Evolutionary conservation across 352 stramenopile genomes (phyloP).

Genomic region (Lagenidium giganteum): DNA sequence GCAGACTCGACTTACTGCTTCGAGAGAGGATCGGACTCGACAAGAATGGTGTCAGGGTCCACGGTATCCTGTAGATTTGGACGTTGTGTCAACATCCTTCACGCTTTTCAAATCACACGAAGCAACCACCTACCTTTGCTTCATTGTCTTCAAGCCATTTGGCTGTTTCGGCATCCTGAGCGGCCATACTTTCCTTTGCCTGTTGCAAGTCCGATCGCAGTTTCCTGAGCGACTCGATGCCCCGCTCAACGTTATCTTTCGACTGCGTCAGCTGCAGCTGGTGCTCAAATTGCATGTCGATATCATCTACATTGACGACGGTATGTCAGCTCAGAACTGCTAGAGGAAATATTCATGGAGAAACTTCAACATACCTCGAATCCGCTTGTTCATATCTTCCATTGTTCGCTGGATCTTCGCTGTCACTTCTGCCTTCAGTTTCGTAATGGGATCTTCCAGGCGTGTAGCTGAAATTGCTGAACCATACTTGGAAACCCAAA

Average conservation of each 20-base stretch:
- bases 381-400: conserved; percentile 73
- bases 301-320: conserved; percentile 34
- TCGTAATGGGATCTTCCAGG: conserved; percentile 37
- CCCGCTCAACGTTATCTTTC: conserved; percentile 65
- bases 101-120: too few relatives aligned
- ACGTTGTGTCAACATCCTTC: background rate
- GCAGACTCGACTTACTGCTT: conserved; percentile 63
- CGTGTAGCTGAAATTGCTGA: conserved; percentile 1
- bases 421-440: conserved; percentile 67
- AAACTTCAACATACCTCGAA: conserved; percentile 34
- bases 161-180: conserved; percentile 54
- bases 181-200: conserved; percentile 41
- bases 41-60: conserved; percentile 73
- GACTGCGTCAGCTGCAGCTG: conserved; percentile 80
- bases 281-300: conserved; percentile 84
- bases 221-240: conserved; percentile 68
- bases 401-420: conserved; percentile 77
- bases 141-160: conserved; percentile 77
- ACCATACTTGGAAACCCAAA: too few relatives aligned
- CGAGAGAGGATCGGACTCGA: conserved; percentile 68
- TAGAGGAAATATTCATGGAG: background rate
- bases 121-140: conserved; percentile 29
- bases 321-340: too few relatives aligned
- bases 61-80: conserved; percentile 39
- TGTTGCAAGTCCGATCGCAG: conserved; percentile 60